Evolutionary conservation across 2,329 filamentous ascomycete genomes (phyloP), one percentile per base, ranked within the genome.

Genomic region (Podosphaera fusca): DNA sequence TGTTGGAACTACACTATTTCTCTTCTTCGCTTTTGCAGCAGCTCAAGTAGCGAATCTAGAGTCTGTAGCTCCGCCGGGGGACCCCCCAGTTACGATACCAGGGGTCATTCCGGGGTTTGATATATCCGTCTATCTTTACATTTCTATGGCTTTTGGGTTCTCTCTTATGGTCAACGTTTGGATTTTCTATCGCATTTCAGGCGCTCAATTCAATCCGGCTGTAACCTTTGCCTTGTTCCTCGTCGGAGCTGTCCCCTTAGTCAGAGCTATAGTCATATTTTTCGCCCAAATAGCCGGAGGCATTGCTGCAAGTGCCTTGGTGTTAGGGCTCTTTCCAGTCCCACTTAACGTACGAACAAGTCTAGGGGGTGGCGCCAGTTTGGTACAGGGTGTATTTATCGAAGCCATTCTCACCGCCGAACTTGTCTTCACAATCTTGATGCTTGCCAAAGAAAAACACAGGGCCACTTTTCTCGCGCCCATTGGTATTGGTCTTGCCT

Each of bases 151-250:
- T 3, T 69, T 69, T 47, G 68, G 67, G 10, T 67, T 64, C 56
- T 64, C 59, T 4, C 67, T 78, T 50, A 71, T 71, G 31, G 74
- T 75, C 59, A 78, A 77, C 61, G 74, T 73, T 2, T 78, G 75
- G 75, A 70, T 75, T 2, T 77, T 77, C 63, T 77, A 72, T 63
- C 70, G 74, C 29, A 69, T 77, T 29, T 72, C 70, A 0, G 74
- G 74, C n/a, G 74, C 74, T 2, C 65, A 75, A 8, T 76, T 76
- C 63, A 77, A 77, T 58, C 74, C 74, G 1, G 70, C 70, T 36
- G 72, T 71, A 14, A 70, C 69, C 0, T 56, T 71, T 3, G 69
- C 64, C 14, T 65, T 71, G 65, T 62, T 63, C 14, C 61, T 71
- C 30, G 63, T 70, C 33, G 66, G 69, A 9, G 68, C 66, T 12